Base-by-base conservation (phyloP, 768 basidiomycete genomes). In the Pleurotus salmoneostramineus region DNA sequence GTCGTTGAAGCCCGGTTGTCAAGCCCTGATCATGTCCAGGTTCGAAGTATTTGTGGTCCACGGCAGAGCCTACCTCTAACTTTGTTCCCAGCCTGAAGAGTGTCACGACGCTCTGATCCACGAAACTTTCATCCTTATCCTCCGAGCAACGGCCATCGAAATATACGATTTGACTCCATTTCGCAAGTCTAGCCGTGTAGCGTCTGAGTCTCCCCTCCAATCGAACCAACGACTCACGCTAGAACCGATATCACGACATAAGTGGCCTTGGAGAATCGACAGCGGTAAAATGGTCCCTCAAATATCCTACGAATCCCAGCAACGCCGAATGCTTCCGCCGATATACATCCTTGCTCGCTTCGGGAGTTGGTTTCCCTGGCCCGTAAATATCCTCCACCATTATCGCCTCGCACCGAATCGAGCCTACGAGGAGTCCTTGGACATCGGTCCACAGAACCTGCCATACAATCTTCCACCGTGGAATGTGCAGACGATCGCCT, bases 331-430 rank as follows among this genome's bases (percentile, higher is more conserved):
- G 14, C 66, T 65, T 47, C 66, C 70, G 1, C 70, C 74, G 0
- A 73, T 89, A 56, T 78, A 77, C 61, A 68, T 88, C 14, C 72
- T 84, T 44, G 65, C 88, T 15, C 84, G 88, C 12, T 89, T 83
- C 63, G 79, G 77, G 10, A 83, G 80, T 65, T 74, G 71, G 55
- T 82, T 79, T 59, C 85, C 85, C 2, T 88, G 87, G 87, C 84
- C 87, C 0, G 78, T 84, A 60, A 88, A 90, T 66, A 69, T 83
- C 27, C 73, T 89, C n/a, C 84, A 88, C 62, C 82, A 85, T 66
- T 87, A 79, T 64, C 65, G 76, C 35, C 72, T 90, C 12, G 66
- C 65, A 1, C 77, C 80, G 0, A 82, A 85, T 64, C 61, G 68
- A 3, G 56, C 65, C 5, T 82, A 75, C 63, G 61, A 66, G 33